Evolutionary conservation across 2,329 filamentous ascomycete genomes (phyloP).

Genomic region (Exophiala sp.): DNA sequence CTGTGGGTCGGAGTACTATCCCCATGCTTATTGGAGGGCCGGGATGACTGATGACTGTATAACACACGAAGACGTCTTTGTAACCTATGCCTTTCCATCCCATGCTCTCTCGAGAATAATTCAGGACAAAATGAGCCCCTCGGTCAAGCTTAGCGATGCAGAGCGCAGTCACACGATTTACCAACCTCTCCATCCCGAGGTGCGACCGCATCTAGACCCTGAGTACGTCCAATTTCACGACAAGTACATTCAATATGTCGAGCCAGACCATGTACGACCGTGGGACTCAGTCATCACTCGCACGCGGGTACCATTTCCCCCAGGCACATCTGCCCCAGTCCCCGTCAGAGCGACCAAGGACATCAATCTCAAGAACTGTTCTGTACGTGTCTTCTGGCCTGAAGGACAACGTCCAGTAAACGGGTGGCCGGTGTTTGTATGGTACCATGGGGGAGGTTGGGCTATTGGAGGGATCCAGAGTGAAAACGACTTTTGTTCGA

Average conservation of each 20-base stretch:
- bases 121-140: not conserved
- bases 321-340: constrained; percentile 27
- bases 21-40: no score
- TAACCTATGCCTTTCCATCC: no score
- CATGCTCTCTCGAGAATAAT: no score
- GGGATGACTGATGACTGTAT: no score
- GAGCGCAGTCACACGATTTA: constrained; percentile 5
- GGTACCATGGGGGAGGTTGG: constrained; percentile 56
- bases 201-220: constrained; percentile 42
- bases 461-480: constrained; percentile 53
- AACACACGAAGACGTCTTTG: no score
- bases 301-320: not conserved
- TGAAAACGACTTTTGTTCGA: constrained; percentile 52
- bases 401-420: constrained; percentile 37
- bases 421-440: constrained; percentile 53
- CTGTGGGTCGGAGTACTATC: no score
- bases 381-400: constrained; percentile 48
- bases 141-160: not conserved
- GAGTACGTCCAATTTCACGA: constrained; percentile 51
- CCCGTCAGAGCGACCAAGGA: constrained; percentile 45
- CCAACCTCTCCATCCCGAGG: constrained; percentile 44
- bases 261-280: constrained; percentile 43
- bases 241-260: constrained; percentile 47
- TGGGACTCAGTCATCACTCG: constrained; percentile 30
- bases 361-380: constrained; percentile 40